These are phyloP conservation scores for Dioscorea dumetorum DNA, from an alignment of 106 monocot species.

Conservation along the genomic window DNA sequence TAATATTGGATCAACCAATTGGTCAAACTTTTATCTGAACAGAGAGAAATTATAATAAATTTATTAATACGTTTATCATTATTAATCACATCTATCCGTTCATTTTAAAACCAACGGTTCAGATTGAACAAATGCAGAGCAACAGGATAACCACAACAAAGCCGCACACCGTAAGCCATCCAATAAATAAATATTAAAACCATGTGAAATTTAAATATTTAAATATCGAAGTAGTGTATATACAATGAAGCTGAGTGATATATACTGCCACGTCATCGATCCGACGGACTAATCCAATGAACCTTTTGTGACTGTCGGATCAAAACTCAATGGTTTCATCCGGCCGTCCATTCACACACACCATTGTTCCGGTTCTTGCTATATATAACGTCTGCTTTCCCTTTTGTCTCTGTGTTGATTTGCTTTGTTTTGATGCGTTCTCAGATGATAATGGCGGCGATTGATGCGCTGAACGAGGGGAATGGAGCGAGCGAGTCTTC, in stretches of 20 bases:
- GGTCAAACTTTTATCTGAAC: no score
- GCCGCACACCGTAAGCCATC: no score
- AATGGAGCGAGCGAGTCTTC: constrained; percentile 10
- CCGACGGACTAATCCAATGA: constrained; percentile 9
- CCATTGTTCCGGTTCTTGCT: neutral
- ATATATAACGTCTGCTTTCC: neutral
- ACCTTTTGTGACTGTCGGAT: neutral
- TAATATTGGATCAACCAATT: no score
- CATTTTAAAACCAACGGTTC: no score
- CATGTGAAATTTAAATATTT: no score
- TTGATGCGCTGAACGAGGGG: constrained; percentile 7
- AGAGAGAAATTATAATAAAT: no score
- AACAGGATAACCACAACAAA: no score
- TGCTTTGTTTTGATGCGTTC: neutral
- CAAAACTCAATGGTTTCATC: neutral
- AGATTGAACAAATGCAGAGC: no score
- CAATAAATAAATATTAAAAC: no score
- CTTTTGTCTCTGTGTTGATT: neutral
- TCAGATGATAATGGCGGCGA: constrained; percentile 63
- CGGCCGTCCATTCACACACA: neutral
- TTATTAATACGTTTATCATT: no score
- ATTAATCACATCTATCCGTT: no score
- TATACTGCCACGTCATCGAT: constrained; percentile 34
- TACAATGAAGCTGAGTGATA: neutral
- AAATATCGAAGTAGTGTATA: no score